A percentile compares a stretch with the other conserved stretches of the same genome.
phyloP scores from a whole-genome alignment of 495 filamentous ascomycete genomes.

The Penicillium cosmopolitanum region DNA sequence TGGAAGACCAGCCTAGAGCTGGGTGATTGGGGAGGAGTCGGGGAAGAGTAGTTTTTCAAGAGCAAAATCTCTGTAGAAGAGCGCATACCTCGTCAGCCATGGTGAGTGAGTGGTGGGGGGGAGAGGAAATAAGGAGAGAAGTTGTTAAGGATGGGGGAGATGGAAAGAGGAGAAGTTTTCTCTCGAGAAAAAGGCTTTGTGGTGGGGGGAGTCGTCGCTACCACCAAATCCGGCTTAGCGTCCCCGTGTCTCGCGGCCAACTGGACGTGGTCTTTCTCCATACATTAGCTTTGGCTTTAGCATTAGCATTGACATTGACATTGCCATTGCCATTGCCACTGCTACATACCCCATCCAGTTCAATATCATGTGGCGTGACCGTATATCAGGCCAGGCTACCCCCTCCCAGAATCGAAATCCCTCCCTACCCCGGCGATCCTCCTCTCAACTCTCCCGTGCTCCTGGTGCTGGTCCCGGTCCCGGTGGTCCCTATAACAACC shows the following conservation, averaged over 20 bases:
- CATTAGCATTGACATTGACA: too few species aligned
- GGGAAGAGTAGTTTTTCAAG: slow-evolving; percentile 1
- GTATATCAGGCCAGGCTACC: slow-evolving; percentile 73
- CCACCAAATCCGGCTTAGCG: slow-evolving; percentile 36
- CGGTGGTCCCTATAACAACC: slow-evolving; percentile 41
- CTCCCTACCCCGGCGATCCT: slow-evolving; percentile 69
- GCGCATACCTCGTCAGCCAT: slow-evolving; percentile 50
- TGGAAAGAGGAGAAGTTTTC: slow-evolving; percentile 34
- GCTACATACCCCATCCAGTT: neutral
- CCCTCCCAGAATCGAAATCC: slow-evolving; percentile 69
- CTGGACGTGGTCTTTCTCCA: neutral
- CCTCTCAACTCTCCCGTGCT: slow-evolving; percentile 43
- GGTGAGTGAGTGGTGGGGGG: slow-evolving; percentile 33
- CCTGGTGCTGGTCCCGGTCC: neutral
- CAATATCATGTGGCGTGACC: slow-evolving; percentile 80
- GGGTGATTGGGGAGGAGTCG: slow-evolving; percentile 14
- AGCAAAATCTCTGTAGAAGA: neutral
- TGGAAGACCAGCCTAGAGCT: slow-evolving; percentile 7
- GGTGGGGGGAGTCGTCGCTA: slow-evolving; percentile 48
- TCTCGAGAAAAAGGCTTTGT: slow-evolving; percentile 41
- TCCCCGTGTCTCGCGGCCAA: slow-evolving; percentile 12
- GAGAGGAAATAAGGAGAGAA: slow-evolving; percentile 14
- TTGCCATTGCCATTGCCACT: neutral
- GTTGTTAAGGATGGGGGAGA: slow-evolving; percentile 20
- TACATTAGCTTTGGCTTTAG: neutral